Evolutionary conservation across 2,329 filamentous ascomycete species (phyloP).

Genomic region (Albophoma yamanashiensis): DNA sequence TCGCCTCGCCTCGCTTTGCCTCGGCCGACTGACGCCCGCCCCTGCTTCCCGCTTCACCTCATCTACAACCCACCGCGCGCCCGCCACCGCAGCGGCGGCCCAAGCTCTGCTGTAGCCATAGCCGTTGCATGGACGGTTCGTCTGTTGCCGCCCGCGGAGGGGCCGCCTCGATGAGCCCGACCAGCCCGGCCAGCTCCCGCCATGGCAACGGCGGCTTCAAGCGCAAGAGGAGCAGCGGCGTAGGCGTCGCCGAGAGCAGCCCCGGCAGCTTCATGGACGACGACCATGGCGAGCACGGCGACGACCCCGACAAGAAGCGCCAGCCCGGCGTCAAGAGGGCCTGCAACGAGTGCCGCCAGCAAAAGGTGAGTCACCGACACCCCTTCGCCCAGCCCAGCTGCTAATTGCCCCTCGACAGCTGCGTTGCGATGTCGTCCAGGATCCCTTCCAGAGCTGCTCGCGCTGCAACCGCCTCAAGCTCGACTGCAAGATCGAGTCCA

Average conservation of each 20-base stretch:
- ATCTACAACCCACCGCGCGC: not conserved
- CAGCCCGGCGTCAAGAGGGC: conserved; percentile 66
- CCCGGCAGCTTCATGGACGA: conserved; percentile 41
- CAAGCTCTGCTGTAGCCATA: conserved; percentile 6
- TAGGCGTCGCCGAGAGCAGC: conserved; percentile 45
- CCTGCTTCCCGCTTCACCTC: not conserved
- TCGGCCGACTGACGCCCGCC: conserved; percentile 7
- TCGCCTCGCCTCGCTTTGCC: conserved; percentile 1
- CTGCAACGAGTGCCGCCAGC: conserved; percentile 77
- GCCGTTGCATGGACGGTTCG: conserved; percentile 36
- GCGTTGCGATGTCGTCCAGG: conserved; percentile 74
- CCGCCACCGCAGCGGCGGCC: conserved; percentile 4
- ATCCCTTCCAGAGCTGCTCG: conserved; percentile 67
- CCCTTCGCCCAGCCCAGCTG: conserved; percentile 7
- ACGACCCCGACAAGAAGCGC: conserved; percentile 49
- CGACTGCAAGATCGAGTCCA: conserved; percentile 76
- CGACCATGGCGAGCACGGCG: conserved; percentile 39
- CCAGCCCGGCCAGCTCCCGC: conserved; percentile 43
- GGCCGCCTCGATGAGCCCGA: conserved; percentile 41
- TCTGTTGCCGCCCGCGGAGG: conserved; percentile 33
- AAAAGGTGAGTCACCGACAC: conserved; percentile 51
- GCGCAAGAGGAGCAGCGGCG: conserved; percentile 46
- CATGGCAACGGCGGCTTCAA: conserved; percentile 39
- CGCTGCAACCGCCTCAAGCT: conserved; percentile 72
- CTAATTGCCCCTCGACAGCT: conserved; percentile 35